Evolutionary conservation across 2,329 filamentous ascomycete genomes (phyloP).

Genomic region (Tolypocladium ophioglossoides): DNA sequence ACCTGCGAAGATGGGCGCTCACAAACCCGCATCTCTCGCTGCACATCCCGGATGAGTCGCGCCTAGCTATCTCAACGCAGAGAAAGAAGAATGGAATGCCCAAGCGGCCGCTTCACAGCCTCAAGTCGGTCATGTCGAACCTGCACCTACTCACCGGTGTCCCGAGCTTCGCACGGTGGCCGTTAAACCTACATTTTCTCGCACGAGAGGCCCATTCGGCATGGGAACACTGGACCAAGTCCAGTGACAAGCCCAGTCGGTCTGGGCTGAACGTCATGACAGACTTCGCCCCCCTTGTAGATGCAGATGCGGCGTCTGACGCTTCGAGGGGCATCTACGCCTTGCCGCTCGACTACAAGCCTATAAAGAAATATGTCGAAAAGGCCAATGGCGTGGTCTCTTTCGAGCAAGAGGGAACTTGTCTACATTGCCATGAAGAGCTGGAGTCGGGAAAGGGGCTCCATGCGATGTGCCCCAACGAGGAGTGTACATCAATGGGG

Average conservation of each 20-base stretch:
- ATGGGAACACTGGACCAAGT: constrained; percentile 53
- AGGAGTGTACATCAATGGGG: constrained; percentile 43
- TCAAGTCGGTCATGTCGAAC: constrained; percentile 65
- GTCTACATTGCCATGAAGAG: constrained; percentile 38
- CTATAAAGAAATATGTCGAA: constrained; percentile 40
- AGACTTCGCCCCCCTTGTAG: constrained; percentile 34
- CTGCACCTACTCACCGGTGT: constrained; percentile 72
- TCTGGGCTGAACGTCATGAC: constrained; percentile 41
- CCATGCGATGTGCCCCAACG: constrained; percentile 45
- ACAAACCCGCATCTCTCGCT: constrained; percentile 73
- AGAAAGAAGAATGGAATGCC: constrained; percentile 44
- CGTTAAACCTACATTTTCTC: constrained; percentile 73
- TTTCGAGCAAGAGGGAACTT: constrained; percentile 46
- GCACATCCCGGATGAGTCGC: constrained; percentile 58
- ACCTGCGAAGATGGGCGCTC: constrained; percentile 69
- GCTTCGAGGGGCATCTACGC: constrained; percentile 38
- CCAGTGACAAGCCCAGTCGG: constrained; percentile 35
- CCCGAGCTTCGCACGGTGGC: constrained; percentile 74
- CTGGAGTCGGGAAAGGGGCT: constrained; percentile 39
- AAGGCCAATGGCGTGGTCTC: constrained; percentile 44
- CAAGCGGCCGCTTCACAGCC: constrained; percentile 44
- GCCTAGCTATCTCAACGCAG: constrained; percentile 42
- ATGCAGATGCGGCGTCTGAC: constrained; percentile 2
- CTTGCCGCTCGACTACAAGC: constrained; percentile 43
- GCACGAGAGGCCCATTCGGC: constrained; percentile 53